Evolutionary conservation across 1,284 basidiomycete genomes (phyloP).

Genomic region (Ganoderma resinaceum): DNA sequence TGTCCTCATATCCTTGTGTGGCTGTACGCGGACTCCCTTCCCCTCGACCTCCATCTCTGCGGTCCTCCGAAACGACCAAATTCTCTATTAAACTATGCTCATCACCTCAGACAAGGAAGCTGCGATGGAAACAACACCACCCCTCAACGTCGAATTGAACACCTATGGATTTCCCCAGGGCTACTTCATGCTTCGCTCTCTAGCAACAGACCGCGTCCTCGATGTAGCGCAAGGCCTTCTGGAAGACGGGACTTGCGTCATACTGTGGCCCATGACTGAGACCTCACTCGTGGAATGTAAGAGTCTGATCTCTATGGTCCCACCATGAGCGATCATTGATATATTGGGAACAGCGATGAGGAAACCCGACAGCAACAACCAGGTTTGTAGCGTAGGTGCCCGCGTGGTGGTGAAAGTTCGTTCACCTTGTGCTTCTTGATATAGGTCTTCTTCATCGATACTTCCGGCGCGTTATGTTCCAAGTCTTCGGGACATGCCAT

Average conservation of each 20-base stretch:
- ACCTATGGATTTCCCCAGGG: slow-evolving; percentile 72
- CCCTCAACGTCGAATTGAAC: slow-evolving; percentile 37
- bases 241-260: slow-evolving; percentile 70
- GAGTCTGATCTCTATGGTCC: neutral
- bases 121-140: slow-evolving; percentile 18
- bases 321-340: neutral
- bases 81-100: slow-evolving; percentile 13
- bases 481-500: slow-evolving; percentile 81
- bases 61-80: neutral
- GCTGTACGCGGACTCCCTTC: slow-evolving; percentile 9
- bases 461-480: slow-evolving; percentile 75
- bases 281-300: slow-evolving; percentile 76
- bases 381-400: slow-evolving; percentile 50
- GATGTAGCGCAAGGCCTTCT: slow-evolving; percentile 64
- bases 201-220: slow-evolving; percentile 63
- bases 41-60: neutral
- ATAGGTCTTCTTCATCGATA: slow-evolving; percentile 83
- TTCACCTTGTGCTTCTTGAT: neutral
- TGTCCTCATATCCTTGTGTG: neutral
- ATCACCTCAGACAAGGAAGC: slow-evolving; percentile 26
- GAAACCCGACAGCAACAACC: slow-evolving; percentile 72
- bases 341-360: slow-evolving; percentile 57
- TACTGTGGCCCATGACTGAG: slow-evolving; percentile 76
- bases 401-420: slow-evolving; percentile 12
- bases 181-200: slow-evolving; percentile 76